These are phyloP conservation scores for Lagerstroemia speciosa DNA, from an alignment of 345 rosid species.

Conservation along the genomic window DNA sequence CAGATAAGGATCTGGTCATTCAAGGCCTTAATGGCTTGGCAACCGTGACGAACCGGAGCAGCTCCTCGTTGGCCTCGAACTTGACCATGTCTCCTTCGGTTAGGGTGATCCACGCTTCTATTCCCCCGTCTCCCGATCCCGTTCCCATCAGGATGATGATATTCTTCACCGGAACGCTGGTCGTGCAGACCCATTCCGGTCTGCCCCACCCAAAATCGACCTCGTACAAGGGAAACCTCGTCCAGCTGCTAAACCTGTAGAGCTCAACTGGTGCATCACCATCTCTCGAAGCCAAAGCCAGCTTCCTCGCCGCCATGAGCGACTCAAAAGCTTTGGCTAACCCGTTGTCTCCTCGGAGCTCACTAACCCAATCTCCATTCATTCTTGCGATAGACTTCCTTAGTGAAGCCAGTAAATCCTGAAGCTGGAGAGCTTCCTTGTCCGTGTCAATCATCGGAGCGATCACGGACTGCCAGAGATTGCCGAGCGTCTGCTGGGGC, in stretches of 20 bases:
- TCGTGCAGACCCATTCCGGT: neutral
- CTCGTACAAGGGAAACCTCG: neutral
- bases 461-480: conserved; percentile 13
- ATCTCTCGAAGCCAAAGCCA: neutral
- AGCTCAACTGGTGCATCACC: neutral
- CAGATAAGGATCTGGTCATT: too few relatives aligned
- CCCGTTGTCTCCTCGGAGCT: conserved; percentile 10
- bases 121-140: conserved; percentile 1
- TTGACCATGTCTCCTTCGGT: neutral
- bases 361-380: conserved; percentile 3
- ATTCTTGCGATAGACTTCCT: conserved; percentile 8
- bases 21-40: neutral
- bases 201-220: conserved; percentile 5
- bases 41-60: neutral
- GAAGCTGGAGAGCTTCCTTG: conserved; percentile 1
- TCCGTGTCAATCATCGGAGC: conserved; percentile 1
- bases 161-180: neutral
- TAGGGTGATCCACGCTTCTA: conserved; percentile 1
- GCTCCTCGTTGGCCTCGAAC: neutral
- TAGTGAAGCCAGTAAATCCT: conserved; percentile 7
- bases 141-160: conserved; percentile 1
- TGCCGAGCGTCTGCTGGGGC: conserved; percentile 12
- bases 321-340: conserved; percentile 1
- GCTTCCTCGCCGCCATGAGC: neutral
- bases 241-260: conserved; percentile 5